Evolutionary conservation across 2,329 filamentous ascomycete species (phyloP), one percentile per base, ranked within the genome.

Genomic region (Cordyceps javanica): DNA sequence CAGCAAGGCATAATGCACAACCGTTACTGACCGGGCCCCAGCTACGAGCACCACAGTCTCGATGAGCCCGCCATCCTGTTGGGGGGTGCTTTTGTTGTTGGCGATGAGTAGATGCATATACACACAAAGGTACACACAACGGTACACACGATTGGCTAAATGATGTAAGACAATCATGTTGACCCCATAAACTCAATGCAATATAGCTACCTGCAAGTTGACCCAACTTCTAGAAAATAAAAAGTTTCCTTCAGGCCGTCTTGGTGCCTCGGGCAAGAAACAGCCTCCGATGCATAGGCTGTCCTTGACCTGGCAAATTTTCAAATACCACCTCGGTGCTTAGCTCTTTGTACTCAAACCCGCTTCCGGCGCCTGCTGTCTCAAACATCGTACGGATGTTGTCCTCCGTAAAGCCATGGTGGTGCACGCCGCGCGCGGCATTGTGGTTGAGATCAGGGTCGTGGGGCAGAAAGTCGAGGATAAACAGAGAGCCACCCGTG

Each of bases 31-130:
- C 54, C 55, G 11, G 44, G 25, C 5, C 39, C 39, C 49, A 88
- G 88, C 71, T 95, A 94, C 69, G 89, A 94, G 65, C 90, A 94
- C 71, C 80, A 89, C 65, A 90, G 72, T 63, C 82, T 94, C 55
- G 73, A 90, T 2, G 90, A 94, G 71, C 90, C 90, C 2, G 90
- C 90, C 0, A 87, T 95, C 54, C 74, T 93, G 32, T 78, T 94
- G 1, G 90, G 90, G 13, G 86, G 90, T 60, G 83, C 85, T 0
- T 91, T 91, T 67, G 72, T 76, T 2, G 80, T 84, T 26, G 75
- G 76, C 19, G 59, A 67, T 19, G 41, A 48, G n/a, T 55, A 55
- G 14, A 26, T 14, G n/a, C 26, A 41, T 11, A 25, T 34, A 50
- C 13, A 36, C 10, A 26, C 19, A 46, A 16, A 6, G 7, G 14